Evolutionary conservation across 2,329 filamentous ascomycete species (phyloP), one percentile per base, ranked within the genome.

Genomic region (Dothideomycetes sp.): DNA sequence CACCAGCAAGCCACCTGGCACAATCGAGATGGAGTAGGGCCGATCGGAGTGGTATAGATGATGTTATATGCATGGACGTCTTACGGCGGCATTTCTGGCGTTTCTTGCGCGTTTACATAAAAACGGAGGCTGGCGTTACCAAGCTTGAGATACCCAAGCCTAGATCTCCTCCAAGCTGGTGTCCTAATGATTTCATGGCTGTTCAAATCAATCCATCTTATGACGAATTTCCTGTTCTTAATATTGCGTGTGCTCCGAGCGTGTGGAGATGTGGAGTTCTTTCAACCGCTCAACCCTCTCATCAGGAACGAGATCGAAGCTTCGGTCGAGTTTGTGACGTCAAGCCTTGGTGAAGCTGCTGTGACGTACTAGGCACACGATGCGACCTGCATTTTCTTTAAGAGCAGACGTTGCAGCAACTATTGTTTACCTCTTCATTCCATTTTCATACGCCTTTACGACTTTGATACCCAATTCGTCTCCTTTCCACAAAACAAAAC

Each of bases 11-110:
- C 77, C 78, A 37, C 78, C 77, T 35, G 77, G 75, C 45, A 85
- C 81, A 2, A 84, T 85, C 54, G 81, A 84, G 65, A 73, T 84
- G 66, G 79, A 84, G 63, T 85, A 73, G 44, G 40, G 27, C 34
- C 36, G 40, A 42, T 29, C 30, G 19, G 35, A 41, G 33, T 33
- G 34, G 39, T 22, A 17, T 14, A n/a, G 16, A 17, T 8, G 7
- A 33, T 14, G 31, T 7, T 14, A 7, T n/a, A 8, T 33, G 12
- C 31, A 33, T 12, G 7, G 12, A 27, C 7, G 22, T 12, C 7
- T 27, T 27, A 12, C 7, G 22, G 12, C 22, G 12, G 22, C 22
- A 27, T 27, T 27, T 7, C 22, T 7, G 22, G 22, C 22, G 22
- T 27, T 27, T 12, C 12, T 27, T 27, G 7, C 22, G 22, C 7